phyloP scores from a whole-genome alignment of 2,329 filamentous ascomycete genomes.

The Aspergillus aculeatinus region DNA sequence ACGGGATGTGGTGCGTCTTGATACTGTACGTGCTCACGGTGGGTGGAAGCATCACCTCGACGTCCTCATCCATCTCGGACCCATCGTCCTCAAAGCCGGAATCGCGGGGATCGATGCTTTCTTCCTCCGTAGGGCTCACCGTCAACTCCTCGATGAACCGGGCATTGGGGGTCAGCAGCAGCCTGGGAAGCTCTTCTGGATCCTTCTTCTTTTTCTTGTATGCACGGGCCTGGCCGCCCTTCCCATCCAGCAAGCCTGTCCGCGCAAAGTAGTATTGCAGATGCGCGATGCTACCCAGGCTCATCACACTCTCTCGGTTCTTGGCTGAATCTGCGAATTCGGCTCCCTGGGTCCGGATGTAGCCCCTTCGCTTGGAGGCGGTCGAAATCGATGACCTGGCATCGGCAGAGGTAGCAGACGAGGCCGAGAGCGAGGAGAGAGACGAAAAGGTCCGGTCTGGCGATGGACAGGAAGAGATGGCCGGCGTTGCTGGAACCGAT shows the following conservation, averaged over 20 bases:
- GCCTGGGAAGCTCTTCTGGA: constrained; percentile 40
- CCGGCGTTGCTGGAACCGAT: constrained; percentile 43
- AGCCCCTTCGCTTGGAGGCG: constrained; percentile 66
- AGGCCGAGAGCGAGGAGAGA: constrained; percentile 46
- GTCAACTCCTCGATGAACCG: constrained; percentile 45
- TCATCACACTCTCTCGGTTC: constrained; percentile 92
- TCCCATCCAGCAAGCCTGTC: constrained; percentile 89
- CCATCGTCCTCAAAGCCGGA: constrained; percentile 44
- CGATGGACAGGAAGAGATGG: constrained; percentile 46
- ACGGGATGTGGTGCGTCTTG: constrained; percentile 75
- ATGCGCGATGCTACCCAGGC: constrained; percentile 92
- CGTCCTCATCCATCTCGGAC: constrained; percentile 57
- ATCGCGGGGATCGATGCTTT: constrained; percentile 38
- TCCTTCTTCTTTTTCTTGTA: constrained; percentile 54
- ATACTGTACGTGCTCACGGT: constrained; percentile 95
- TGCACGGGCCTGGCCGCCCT: constrained; percentile 80
- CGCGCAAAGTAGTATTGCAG: constrained; percentile 97
- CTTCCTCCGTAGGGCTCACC: constrained; percentile 52
- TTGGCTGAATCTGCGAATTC: constrained; percentile 88
- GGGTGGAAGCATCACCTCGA: constrained; percentile 84
- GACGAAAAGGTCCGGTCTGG: constrained; percentile 48
- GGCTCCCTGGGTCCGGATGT: constrained; percentile 82
- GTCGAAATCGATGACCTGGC: constrained; percentile 45
- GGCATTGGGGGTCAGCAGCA: constrained; percentile 42
- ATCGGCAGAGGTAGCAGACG: constrained; percentile 44